Conservation (phyloP, 108 stramenopile species). For the Pseudonitzschia multiseries region DNA sequence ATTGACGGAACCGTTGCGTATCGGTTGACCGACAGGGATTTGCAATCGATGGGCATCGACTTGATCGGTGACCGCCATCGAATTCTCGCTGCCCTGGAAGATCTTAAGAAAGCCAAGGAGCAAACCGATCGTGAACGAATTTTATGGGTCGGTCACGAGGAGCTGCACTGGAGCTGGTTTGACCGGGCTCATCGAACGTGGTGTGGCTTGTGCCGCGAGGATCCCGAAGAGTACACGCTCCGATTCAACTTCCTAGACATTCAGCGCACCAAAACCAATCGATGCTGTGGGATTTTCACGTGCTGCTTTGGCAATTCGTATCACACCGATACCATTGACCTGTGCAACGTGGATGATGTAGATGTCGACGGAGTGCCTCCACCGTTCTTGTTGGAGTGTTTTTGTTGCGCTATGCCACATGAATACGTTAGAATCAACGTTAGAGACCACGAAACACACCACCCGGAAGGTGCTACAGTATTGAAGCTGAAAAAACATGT, state of each 20-base stretch:
- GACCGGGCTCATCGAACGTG: slow-evolving; percentile 19
- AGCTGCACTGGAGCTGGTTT: slow-evolving; percentile 21
- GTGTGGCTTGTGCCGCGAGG: slow-evolving; percentile 30
- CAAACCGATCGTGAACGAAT: slow-evolving; percentile 12
- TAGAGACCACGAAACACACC: not conserved
- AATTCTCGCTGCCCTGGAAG: slow-evolving; percentile 21
- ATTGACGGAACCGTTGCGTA: slow-evolving; percentile 33
- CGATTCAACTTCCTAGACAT: slow-evolving; percentile 26
- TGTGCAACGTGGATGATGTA: slow-evolving; percentile 32
- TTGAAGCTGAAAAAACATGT: slow-evolving; percentile 28
- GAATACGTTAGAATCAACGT: slow-evolving; percentile 14
- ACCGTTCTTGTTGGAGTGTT: slow-evolving; percentile 28
- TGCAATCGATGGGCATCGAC: slow-evolving; percentile 37
- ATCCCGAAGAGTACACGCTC: slow-evolving; percentile 32
- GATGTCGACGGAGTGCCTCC: slow-evolving; percentile 40
- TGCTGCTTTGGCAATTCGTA: slow-evolving; percentile 37
- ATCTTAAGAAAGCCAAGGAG: slow-evolving; percentile 15
- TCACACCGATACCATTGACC: slow-evolving; percentile 39
- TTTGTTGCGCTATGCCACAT: slow-evolving; percentile 30
- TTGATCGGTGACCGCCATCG: slow-evolving; percentile 39
- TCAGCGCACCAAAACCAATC: slow-evolving; percentile 19
- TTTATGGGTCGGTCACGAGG: slow-evolving; percentile 41
- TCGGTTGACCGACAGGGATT: slow-evolving; percentile 30
- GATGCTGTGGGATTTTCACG: slow-evolving; percentile 34
- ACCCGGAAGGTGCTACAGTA: not conserved